These are phyloP conservation scores for Phytophthora multivora DNA, from an alignment of 352 stramenopile genomes.

Conservation along the genomic window DNA sequence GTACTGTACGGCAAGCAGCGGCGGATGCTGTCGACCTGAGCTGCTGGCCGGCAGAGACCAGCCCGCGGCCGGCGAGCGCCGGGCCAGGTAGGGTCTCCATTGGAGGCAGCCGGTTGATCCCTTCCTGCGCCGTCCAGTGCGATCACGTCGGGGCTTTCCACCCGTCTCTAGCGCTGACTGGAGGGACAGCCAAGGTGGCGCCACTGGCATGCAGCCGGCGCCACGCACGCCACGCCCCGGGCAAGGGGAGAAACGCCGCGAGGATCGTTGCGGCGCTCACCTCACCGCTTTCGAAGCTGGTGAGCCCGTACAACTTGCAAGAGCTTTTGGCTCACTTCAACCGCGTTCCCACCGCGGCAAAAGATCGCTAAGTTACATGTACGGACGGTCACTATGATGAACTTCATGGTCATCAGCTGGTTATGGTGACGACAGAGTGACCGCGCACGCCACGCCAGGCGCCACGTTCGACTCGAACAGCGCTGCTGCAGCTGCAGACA, in stretches of 20 bases:
- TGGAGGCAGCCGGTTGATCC: constrained; percentile 4
- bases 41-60: constrained; percentile 22
- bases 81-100: constrained; percentile 2
- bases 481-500: background rate
- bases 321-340: constrained; percentile 3
- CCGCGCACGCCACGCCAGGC: background rate
- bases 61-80: background rate
- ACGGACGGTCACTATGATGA: too few relatives aligned
- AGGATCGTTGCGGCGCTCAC: background rate
- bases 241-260: constrained; percentile 25
- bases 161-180: constrained; percentile 31
- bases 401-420: constrained; percentile 10
- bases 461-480: constrained; percentile 6
- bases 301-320: background rate
- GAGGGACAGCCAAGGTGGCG: constrained; percentile 28
- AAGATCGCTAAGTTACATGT: too few relatives aligned
- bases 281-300: background rate
- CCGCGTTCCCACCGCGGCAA: background rate
- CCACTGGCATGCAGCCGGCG: constrained; percentile 28
- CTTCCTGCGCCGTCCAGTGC: background rate
- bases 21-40: constrained; percentile 3
- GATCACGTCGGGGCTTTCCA: constrained; percentile 21
- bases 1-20: background rate
- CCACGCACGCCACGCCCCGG: constrained; percentile 29
- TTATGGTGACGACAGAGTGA: constrained; percentile 14